Evolutionary conservation across 805 yeast genomes (phyloP).

Genomic region (Pichia cabralensis): DNA sequence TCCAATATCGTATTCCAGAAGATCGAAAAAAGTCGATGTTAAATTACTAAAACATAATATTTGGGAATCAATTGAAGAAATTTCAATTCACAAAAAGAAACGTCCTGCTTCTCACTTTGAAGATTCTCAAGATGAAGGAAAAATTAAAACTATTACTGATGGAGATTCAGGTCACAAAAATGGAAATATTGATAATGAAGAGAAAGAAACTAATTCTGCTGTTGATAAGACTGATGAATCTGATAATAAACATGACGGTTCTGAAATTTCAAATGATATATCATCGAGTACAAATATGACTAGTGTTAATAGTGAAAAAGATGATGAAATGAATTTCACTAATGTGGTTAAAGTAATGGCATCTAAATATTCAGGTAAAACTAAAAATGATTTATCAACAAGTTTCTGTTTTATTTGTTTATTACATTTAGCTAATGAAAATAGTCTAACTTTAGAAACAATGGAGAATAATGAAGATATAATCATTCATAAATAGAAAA

Average conservation of each 20-base stretch:
- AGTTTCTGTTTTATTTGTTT: constrained; percentile 42
- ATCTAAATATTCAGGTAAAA: constrained; percentile 28
- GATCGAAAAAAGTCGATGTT: constrained; percentile 40
- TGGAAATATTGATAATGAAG: not conserved
- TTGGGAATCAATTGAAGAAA: constrained; percentile 32
- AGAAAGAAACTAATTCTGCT: not conserved
- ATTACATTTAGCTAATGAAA: constrained; percentile 40
- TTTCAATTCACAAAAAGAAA: constrained; percentile 17
- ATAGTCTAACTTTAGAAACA: constrained; percentile 31
- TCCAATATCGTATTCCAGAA: constrained; percentile 30
- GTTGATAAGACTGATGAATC: constrained; percentile 1
- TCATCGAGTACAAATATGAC: not conserved
- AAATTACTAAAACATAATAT: constrained; percentile 36
- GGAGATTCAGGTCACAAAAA: not conserved
- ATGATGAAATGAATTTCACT: constrained; percentile 18
- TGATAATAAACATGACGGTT: too few species aligned
- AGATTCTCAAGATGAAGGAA: constrained; percentile 9
- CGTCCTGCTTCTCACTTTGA: constrained; percentile 24
- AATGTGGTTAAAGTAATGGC: constrained; percentile 29
- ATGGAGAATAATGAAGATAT: constrained; percentile 29
- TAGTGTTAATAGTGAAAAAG: constrained; percentile 6
- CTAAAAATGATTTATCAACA: constrained; percentile 34
- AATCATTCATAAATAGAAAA: constrained; percentile 20
- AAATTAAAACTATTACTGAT: too few species aligned
- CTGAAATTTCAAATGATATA: not conserved